Conservation (phyloP, 768 basidiomycete species). For the Russula lepida region DNA sequence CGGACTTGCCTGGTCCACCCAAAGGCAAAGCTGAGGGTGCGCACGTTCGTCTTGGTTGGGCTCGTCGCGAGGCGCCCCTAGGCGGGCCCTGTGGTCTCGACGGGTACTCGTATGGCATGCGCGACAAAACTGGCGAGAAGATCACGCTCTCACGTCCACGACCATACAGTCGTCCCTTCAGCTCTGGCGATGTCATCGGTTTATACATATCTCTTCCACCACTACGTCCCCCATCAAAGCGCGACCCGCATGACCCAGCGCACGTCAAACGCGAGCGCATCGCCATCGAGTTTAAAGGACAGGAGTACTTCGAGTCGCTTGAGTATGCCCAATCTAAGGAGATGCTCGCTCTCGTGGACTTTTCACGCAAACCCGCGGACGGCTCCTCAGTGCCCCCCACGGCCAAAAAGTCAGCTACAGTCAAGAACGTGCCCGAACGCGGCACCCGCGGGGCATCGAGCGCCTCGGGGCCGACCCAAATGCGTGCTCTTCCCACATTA, state of each 20-base stretch:
- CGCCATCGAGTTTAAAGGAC: conserved; percentile 92
- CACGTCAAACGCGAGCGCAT: conserved; percentile 83
- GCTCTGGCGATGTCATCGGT: conserved; percentile 82
- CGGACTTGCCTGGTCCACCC: conserved; percentile 36
- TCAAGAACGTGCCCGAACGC: conserved; percentile 59
- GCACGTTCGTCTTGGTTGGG: conserved; percentile 89
- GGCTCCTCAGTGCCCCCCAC: conserved; percentile 47
- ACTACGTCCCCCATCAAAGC: conserved; percentile 44
- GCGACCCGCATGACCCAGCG: conserved; percentile 72
- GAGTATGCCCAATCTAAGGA: conserved; percentile 88
- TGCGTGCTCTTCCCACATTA: conserved; percentile 60
- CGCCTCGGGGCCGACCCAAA: conserved; percentile 29
- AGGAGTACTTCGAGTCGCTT: conserved; percentile 89
- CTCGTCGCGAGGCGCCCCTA: conserved; percentile 82
- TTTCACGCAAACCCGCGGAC: conserved; percentile 24
- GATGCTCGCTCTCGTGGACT: conserved; percentile 84
- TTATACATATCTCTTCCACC: conserved; percentile 88
- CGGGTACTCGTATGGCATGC: conserved; percentile 84
- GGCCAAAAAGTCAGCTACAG: conserved; percentile 56
- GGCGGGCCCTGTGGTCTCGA: conserved; percentile 91
- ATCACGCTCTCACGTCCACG: conserved; percentile 75
- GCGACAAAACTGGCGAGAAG: conserved; percentile 91
- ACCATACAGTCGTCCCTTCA: conserved; percentile 66
- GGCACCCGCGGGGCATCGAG: conserved; percentile 31
- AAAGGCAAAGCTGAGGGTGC: conserved; percentile 58